A percentile compares a stretch with the other conserved stretches of the same genome.
These are phyloP conservation scores for Inonotus obliquus DNA, from an alignment of 1,284 basidiomycete species.

Conservation along the genomic window DNA sequence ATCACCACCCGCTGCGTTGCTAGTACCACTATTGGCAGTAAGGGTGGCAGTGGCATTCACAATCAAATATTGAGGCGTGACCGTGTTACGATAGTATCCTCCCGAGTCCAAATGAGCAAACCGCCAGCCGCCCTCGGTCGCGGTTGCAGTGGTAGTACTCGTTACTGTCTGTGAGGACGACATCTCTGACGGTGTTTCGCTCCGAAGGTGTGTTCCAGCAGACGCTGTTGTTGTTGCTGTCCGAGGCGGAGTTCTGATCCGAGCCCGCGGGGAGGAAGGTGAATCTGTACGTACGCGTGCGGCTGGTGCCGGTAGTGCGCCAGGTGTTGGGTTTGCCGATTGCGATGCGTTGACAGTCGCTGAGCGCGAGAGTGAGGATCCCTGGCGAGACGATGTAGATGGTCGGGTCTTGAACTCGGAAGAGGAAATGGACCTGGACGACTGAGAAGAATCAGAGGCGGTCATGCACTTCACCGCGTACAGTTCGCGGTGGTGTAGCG, in stretches of 20 bases:
- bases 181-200: background rate
- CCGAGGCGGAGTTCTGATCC: background rate
- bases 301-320: background rate
- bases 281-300: background rate
- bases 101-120: background rate
- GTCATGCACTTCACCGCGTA: background rate
- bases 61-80: background rate
- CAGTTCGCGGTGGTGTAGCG: background rate
- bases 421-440: constrained; percentile 2
- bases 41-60: background rate
- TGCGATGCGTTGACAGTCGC: background rate
- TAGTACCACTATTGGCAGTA: background rate
- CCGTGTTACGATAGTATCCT: background rate
- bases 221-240: background rate
- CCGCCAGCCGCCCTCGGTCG: background rate
- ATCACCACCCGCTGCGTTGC: background rate
- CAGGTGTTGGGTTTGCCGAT: background rate
- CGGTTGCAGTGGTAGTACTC: background rate
- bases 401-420: background rate
- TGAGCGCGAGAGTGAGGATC: background rate
- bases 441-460: background rate
- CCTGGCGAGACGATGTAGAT: background rate
- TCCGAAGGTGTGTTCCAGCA: background rate
- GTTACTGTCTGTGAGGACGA: background rate
- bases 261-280: background rate